Conservation (phyloP, 257 asterid species). For the Solanum tacnaense region DNA sequence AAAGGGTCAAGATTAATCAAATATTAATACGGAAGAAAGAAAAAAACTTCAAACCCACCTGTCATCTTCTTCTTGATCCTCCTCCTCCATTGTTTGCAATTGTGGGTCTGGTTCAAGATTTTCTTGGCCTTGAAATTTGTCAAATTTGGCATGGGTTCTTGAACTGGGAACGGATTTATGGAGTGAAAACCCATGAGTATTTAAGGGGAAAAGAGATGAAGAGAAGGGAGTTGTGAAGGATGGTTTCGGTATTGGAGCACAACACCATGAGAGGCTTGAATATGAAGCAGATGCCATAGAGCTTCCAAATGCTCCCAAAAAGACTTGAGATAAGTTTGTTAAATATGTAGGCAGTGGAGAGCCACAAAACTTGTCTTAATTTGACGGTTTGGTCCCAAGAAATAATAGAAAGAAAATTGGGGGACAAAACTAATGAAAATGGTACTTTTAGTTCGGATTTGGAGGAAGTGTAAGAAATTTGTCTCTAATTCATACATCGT, state of each 20-base stretch:
- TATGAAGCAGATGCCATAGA: slow-evolving; percentile 48
- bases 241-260: slow-evolving; percentile 24
- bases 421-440: neutral
- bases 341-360: neutral
- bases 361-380: slow-evolving; percentile 1
- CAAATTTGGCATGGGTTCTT: slow-evolving; percentile 56
- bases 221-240: slow-evolving; percentile 20
- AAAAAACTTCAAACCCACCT: slow-evolving; percentile 25
- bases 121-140: slow-evolving; percentile 55
- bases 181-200: slow-evolving; percentile 6
- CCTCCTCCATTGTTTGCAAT: slow-evolving; percentile 5
- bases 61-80: slow-evolving; percentile 57
- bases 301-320: neutral
- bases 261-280: slow-evolving; percentile 20
- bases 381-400: neutral
- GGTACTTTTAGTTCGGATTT: neutral
- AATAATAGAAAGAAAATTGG: neutral
- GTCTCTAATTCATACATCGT: too few species aligned
- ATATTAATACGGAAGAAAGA: neutral
- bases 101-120: slow-evolving; percentile 11
- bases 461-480: too few species aligned
- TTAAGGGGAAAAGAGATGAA: slow-evolving; percentile 7
- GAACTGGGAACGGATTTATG: slow-evolving; percentile 13
- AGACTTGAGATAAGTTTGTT: neutral
- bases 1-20: neutral